Conservation (phyloP, 805 yeast genomes). For the Kuraishia cidri region DNA sequence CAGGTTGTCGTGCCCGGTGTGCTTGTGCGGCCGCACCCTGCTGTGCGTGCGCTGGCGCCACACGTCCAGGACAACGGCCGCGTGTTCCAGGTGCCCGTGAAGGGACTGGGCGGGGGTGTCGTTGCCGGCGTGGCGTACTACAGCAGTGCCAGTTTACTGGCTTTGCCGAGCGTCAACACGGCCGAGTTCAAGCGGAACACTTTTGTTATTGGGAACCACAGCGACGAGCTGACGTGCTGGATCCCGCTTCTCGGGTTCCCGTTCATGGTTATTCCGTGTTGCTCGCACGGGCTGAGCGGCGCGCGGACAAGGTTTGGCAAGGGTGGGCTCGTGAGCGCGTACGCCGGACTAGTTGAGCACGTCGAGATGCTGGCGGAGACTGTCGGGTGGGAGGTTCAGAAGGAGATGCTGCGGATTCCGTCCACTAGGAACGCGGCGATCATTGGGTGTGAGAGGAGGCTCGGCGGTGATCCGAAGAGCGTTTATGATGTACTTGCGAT, state of each 20-base stretch:
- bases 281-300: conserved; percentile 84
- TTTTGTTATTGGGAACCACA: conserved; percentile 88
- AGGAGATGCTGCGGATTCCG: conserved; percentile 87
- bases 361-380: conserved; percentile 57
- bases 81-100: conserved; percentile 42
- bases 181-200: conserved; percentile 64
- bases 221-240: conserved; percentile 95
- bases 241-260: conserved; percentile 83
- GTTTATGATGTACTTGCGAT: conserved; percentile 54
- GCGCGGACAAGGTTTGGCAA: conserved; percentile 53
- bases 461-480: conserved; percentile 23
- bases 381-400: conserved; percentile 79
- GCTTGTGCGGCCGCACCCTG: conserved; percentile 63
- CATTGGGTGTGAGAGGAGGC: conserved; percentile 44
- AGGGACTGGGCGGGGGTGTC: not conserved
- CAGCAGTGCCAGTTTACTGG: conserved; percentile 41
- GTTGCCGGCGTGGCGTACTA: conserved; percentile 33
- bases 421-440: conserved; percentile 91
- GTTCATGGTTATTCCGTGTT: conserved; percentile 89
- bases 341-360: conserved; percentile 81
- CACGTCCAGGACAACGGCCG: conserved; percentile 52
- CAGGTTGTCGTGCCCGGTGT: conserved; percentile 79
- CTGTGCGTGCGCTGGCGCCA: conserved; percentile 42
- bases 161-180: conserved; percentile 46
- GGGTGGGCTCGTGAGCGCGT: conserved; percentile 41